A percentile compares a stretch with the other conserved stretches of the same genome.
Evolutionary conservation across 192 early-diverging fungal species (phyloP).

Genomic region (Rhizophagus sp.): DNA sequence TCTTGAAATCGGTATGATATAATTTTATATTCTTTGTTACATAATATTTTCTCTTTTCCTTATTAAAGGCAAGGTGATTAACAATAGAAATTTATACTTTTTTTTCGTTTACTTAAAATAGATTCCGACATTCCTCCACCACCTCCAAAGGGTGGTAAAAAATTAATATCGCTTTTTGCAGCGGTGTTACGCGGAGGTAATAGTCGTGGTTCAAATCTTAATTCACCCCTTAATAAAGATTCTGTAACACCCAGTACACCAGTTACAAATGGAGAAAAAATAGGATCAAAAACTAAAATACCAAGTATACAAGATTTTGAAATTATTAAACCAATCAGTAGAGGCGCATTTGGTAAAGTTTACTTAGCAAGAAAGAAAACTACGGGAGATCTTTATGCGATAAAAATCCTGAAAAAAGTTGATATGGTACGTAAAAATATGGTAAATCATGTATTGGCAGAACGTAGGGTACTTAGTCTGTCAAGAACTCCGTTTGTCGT

Average conservation of each 20-base stretch:
- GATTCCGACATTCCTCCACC: slow-evolving; percentile 19
- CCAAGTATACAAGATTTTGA: slow-evolving; percentile 93
- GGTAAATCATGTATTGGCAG: slow-evolving; percentile 89
- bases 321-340: slow-evolving; percentile 90
- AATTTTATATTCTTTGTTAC: no score
- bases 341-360: slow-evolving; percentile 93
- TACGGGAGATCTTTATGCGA: slow-evolving; percentile 87
- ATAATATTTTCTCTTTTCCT: no score
- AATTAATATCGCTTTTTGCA: slow-evolving; percentile 74
- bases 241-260: neutral
- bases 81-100: no score
- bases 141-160: slow-evolving; percentile 48
- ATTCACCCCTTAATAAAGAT: slow-evolving; percentile 3
- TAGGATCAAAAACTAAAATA: slow-evolving; percentile 55
- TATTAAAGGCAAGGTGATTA: no score
- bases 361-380: slow-evolving; percentile 84
- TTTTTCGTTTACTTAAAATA: neutral
- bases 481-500: slow-evolving; percentile 85
- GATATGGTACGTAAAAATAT: slow-evolving; percentile 96
- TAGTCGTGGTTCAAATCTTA: slow-evolving; percentile 21
- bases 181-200: slow-evolving; percentile 62
- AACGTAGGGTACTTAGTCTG: slow-evolving; percentile 81
- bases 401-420: slow-evolving; percentile 90
- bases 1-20: neutral
- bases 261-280: slow-evolving; percentile 9